Percentiles rank a stretch among this genome's conserved stretches.
phyloP scores from a whole-genome alignment of 2,329 filamentous ascomycete species.

The Fusarium chuoi region DNA sequence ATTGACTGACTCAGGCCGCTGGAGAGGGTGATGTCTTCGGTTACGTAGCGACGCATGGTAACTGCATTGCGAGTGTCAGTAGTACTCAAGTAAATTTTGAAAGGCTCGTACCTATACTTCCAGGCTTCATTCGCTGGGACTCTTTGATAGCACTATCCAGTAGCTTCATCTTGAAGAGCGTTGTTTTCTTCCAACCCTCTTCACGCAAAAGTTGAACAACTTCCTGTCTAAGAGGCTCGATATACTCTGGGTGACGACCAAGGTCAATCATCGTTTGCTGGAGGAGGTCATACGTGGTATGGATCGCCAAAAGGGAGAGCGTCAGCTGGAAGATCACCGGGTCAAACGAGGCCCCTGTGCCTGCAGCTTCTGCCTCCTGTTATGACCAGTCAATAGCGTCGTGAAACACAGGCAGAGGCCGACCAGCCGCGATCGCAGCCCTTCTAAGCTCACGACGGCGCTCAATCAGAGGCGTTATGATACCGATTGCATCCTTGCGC shows the following conservation, averaged over 20 bases:
- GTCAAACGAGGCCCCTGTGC: not conserved
- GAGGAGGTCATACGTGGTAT: not conserved
- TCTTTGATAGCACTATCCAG: slow-evolving; percentile 9
- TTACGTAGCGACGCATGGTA: not conserved
- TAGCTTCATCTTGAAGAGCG: not conserved
- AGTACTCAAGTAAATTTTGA: too few relatives aligned
- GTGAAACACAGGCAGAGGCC: not conserved
- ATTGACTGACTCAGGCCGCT: not conserved
- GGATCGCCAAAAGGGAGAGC: not conserved
- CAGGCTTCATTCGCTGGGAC: not conserved
- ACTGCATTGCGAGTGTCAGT: not conserved
- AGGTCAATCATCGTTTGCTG: not conserved
- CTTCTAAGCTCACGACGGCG: not conserved
- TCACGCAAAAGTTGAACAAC: not conserved
- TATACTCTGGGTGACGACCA: not conserved
- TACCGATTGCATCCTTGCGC: not conserved
- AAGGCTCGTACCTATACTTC: not conserved
- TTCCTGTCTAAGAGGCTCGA: not conserved
- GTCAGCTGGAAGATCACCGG: not conserved
- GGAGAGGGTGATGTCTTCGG: not conserved
- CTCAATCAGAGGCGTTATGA: not conserved
- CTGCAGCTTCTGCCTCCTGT: not conserved
- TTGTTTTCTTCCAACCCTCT: not conserved
- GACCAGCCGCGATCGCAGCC: not conserved
- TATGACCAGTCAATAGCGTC: slow-evolving; percentile 4